Evolutionary conservation across 257 asterid species (phyloP).

Genomic region (Nicotiana benthamiana): DNA sequence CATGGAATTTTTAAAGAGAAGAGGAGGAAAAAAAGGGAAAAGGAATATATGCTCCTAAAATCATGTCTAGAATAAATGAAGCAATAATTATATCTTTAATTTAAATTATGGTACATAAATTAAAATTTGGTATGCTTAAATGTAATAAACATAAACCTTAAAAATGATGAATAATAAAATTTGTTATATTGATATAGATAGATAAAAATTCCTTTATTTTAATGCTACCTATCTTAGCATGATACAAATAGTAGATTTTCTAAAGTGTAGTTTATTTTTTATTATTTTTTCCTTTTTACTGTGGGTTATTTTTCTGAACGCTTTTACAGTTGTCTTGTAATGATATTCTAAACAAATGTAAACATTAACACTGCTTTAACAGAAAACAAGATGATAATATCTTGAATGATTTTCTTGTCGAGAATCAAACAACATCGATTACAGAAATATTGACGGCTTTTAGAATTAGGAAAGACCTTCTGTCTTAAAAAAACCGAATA

Average conservation of each 20-base stretch:
- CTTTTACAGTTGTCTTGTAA: neutral
- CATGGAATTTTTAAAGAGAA: no score
- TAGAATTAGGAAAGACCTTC: neutral
- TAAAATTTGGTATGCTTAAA: no score
- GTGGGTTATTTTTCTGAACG: neutral
- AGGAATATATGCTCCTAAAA: no score
- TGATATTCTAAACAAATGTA: neutral
- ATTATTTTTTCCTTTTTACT: neutral
- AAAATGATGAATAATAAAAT: no score
- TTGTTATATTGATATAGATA: no score
- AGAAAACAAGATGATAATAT: neutral
- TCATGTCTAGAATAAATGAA: no score
- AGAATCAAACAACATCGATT: conserved; percentile 5
- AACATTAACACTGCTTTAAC: neutral
- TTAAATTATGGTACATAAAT: no score
- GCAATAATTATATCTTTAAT: no score
- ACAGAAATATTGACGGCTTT: neutral
- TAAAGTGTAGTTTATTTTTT: neutral
- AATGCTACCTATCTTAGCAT: no score
- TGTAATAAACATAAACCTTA: no score
- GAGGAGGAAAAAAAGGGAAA: no score
- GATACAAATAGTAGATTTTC: neutral
- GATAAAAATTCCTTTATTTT: no score
- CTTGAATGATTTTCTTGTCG: conserved; percentile 2
- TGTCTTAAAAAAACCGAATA: neutral